Conservation (phyloP, 2,329 filamentous ascomycete genomes). For the Aspergillus fischeri region DNA sequence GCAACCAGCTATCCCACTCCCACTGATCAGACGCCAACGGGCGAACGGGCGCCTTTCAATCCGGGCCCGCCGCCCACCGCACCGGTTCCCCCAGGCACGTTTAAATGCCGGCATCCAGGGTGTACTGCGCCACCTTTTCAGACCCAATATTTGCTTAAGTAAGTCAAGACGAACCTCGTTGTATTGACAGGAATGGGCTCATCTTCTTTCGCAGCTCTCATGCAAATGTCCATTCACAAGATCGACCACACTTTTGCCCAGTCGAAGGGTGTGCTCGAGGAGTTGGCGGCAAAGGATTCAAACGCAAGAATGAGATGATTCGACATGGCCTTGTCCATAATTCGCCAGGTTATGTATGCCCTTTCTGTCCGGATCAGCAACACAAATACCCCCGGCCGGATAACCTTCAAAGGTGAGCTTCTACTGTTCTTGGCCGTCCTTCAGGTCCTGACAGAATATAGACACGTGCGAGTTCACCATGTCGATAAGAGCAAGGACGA, state of each 20-base stretch:
- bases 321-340: conserved; percentile 85
- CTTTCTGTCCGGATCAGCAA: conserved; percentile 89
- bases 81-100: conserved; percentile 29
- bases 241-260: conserved; percentile 61
- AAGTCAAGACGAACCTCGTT: conserved; percentile 23
- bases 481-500: conserved; percentile 87
- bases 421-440: neutral
- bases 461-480: conserved; percentile 91
- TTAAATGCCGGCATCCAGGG: conserved; percentile 53
- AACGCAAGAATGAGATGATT: conserved; percentile 68
- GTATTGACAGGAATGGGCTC: neutral
- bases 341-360: conserved; percentile 91
- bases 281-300: conserved; percentile 64
- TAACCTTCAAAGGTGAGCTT: conserved; percentile 79
- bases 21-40: conserved; percentile 28
- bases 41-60: conserved; percentile 21
- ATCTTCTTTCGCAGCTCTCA: conserved; percentile 37
- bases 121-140: conserved; percentile 59
- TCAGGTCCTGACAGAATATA: conserved; percentile 33
- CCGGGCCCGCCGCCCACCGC: conserved; percentile 23
- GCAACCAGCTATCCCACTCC: conserved; percentile 39
- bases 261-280: conserved; percentile 54
- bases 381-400: conserved; percentile 94
- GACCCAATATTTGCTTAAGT: conserved; percentile 64
- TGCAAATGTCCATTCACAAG: conserved; percentile 60